phyloP scores from a whole-genome alignment of 2,329 filamentous ascomycete genomes.

The Microdochium bolleyi region DNA sequence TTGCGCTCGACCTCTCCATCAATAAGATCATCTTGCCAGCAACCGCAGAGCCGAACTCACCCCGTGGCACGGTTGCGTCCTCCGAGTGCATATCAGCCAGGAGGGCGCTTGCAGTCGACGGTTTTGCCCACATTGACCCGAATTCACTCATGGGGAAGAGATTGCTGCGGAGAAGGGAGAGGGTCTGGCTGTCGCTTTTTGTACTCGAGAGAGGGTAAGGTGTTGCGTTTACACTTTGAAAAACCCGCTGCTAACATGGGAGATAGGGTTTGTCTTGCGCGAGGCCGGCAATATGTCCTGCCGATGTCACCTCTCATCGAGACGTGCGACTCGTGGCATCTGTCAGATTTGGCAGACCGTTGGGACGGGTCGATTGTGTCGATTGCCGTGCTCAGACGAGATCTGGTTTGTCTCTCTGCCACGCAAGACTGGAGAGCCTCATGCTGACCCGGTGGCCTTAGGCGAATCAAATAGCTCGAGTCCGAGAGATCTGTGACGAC shows the following conservation, averaged over 20 bases:
- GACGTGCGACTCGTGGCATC: constrained; percentile 63
- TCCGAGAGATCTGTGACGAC: constrained; percentile 52
- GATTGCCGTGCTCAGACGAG: constrained; percentile 60
- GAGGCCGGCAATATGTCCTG: constrained; percentile 61
- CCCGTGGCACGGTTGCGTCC: constrained; percentile 42
- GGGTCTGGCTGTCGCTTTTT: constrained; percentile 65
- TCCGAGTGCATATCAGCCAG: constrained; percentile 63
- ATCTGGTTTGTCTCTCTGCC: constrained; percentile 40
- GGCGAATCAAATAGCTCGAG: constrained; percentile 48
- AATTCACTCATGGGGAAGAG: constrained; percentile 51
- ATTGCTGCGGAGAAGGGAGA: constrained; percentile 56
- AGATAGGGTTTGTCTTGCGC: constrained; percentile 55
- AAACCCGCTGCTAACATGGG: constrained; percentile 8
- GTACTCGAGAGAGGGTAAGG: constrained; percentile 60
- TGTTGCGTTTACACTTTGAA: not conserved
- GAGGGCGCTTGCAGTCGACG: constrained; percentile 59
- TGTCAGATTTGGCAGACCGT: constrained; percentile 52
- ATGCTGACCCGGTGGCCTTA: constrained; percentile 11
- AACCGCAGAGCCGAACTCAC: constrained; percentile 32
- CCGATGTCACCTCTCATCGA: constrained; percentile 59
- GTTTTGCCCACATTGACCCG: constrained; percentile 56
- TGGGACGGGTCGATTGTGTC: constrained; percentile 67
- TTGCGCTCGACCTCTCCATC: constrained; percentile 61
- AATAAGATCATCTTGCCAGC: constrained; percentile 61
- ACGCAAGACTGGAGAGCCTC: not conserved